Evolutionary conservation across 2,329 filamentous ascomycete genomes (phyloP).

Genomic region (Cryphonectria japonica): DNA sequence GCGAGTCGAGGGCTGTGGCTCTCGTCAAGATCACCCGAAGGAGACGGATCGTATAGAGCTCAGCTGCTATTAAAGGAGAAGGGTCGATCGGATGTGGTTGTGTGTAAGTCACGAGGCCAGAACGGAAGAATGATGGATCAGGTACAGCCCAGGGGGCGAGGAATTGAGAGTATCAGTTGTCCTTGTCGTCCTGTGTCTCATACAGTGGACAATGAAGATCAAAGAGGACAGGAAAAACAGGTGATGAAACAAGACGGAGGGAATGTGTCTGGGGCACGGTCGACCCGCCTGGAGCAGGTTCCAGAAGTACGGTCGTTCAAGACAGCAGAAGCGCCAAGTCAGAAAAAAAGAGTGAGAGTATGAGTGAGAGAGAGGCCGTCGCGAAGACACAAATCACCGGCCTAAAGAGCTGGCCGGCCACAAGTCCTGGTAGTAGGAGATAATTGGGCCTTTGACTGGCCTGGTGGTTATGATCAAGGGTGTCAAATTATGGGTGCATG

Average conservation of each 20-base stretch:
- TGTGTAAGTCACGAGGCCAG: not conserved
- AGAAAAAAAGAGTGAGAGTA: not conserved
- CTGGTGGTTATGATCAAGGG: conserved; percentile 3
- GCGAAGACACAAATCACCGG: not conserved
- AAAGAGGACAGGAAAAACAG: not conserved
- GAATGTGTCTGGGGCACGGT: conserved; percentile 10
- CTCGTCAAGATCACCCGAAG: conserved; percentile 10
- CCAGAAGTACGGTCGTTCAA: not conserved
- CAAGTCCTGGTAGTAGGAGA: not conserved
- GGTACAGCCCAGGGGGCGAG: too few species aligned
- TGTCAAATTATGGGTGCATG: not conserved
- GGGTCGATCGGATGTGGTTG: not conserved
- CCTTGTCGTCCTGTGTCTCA: conserved; percentile 19
- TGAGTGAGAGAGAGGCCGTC: not conserved
- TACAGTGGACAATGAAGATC: conserved; percentile 10
- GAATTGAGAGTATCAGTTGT: not conserved
- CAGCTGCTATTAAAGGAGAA: not conserved
- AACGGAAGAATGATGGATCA: not conserved
- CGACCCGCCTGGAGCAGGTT: conserved; percentile 12
- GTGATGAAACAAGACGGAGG: conserved; percentile 13
- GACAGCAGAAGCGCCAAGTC: not conserved
- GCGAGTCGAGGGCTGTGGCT: conserved; percentile 26
- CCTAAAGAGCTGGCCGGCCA: not conserved
- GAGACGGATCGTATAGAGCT: not conserved
- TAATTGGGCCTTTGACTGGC: not conserved